Conservation (phyloP, 176 grass and related monocot genomes). For the Hsuehochloa calcarea region DNA sequence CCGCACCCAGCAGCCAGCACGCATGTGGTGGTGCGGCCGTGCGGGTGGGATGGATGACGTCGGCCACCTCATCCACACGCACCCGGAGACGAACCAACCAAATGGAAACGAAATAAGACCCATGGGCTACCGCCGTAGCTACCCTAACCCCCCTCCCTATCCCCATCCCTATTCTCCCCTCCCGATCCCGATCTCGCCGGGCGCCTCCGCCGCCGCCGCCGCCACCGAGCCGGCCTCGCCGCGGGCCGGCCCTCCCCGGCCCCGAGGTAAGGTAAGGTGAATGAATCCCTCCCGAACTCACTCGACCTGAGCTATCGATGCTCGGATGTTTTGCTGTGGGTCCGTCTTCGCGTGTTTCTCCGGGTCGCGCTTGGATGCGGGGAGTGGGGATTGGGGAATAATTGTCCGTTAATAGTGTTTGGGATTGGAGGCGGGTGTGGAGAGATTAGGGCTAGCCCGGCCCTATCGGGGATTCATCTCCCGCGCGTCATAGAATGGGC, state of each 20-base stretch:
- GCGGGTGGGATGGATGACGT: no score
- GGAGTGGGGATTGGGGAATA: not conserved
- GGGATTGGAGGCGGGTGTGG: not conserved
- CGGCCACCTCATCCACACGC: not conserved
- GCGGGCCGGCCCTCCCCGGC: not conserved
- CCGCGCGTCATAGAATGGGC: not conserved
- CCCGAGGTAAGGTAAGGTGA: not conserved
- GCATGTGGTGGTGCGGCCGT: no score
- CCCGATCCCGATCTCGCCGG: slow-evolving; percentile 3
- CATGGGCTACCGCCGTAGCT: not conserved
- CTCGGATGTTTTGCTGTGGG: not conserved
- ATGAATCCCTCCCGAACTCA: not conserved
- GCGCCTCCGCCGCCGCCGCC: not conserved
- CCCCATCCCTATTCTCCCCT: not conserved
- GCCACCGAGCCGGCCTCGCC: not conserved
- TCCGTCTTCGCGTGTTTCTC: not conserved
- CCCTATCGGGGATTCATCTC: not conserved
- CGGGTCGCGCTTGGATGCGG: no score
- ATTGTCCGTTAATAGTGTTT: not conserved
- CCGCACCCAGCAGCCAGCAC: no score
- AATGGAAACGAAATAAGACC: not conserved
- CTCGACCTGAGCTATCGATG: not conserved
- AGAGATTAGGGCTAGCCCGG: not conserved
- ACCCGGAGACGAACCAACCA: not conserved
- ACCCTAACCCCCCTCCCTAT: slow-evolving; percentile 19